Evolutionary conservation across 1,139 yeast genomes (phyloP), one percentile per base, ranked within the genome.

Genomic region (Geotrichum siamense): DNA sequence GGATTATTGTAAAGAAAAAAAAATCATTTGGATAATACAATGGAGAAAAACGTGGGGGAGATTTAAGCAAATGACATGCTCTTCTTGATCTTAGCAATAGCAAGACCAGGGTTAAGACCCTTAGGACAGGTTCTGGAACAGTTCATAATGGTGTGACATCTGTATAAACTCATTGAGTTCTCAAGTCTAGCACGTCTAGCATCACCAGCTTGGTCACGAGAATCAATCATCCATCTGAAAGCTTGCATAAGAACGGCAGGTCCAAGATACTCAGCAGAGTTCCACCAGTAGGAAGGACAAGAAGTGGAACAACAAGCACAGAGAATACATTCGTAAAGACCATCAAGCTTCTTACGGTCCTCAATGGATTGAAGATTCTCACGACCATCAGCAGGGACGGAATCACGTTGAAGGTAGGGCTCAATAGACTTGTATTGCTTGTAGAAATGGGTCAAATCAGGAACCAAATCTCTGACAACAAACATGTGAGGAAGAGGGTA

Each of bases 211-310:
- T 86, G 81, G 68, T 91, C 99, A 73, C 99, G 83, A 39, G 96
- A 82, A 68, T 91, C 99, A 54, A 87, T 79, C 75, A 91, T 80
- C 98, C 98, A 91, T 74, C 98, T 81, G 76, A 81, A 91, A 48
- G 97, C 96, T 74, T 91, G 98, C 96, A 91, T 85, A 67, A 91
- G 77, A 49, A 91, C 97, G 23, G 97, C 97, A 31, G 98, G 97
- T 48, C 98, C 98, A 60, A 93, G 74, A 71, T 93, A 93, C 73
- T 93, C 94, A 69, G 89, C 95, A 70, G 87, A 96, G 72, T 93
- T 93, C 99, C 99, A 93, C 98, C 99, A 93, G 76, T 93, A 93
- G 5, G 97, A 87, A 44, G 99, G 98, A 74, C 99, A 91, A 27
- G 98, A 79, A 41, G 99, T 93, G 30, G 97, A 89, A 70, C 98